A percentile compares a stretch with the other conserved stretches of the same genome.
phyloP scores from a whole-genome alignment of 148 eudicot species.

The Rhododendron griersonianum region DNA sequence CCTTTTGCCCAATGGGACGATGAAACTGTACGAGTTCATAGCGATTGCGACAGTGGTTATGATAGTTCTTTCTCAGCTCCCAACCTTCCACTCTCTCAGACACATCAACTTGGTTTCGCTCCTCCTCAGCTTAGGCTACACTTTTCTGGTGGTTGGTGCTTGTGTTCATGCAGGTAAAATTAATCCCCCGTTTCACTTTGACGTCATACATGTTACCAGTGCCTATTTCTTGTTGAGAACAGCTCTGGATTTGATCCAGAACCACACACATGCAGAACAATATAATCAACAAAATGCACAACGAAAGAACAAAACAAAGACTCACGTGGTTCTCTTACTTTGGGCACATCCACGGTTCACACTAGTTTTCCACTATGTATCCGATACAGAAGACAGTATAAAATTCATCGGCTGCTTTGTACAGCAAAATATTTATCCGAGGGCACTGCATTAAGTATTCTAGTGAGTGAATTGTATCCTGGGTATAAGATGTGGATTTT shows the following conservation, averaged over 20 bases:
- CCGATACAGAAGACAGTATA: not conserved
- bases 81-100: constrained; percentile 91
- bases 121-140: constrained; percentile 82
- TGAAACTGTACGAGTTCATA: constrained; percentile 78
- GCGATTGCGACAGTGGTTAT: constrained; percentile 81
- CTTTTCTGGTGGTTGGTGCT: constrained; percentile 65
- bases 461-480: not conserved
- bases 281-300: not conserved
- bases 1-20: constrained; percentile 51
- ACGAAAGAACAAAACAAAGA: not conserved
- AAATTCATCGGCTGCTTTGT: not conserved
- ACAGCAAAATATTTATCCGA: not conserved
- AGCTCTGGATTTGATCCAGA: not conserved
- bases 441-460: not conserved
- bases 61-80: constrained; percentile 78
- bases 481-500: not conserved
- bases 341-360: not conserved
- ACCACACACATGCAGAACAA: not conserved
- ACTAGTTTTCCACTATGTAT: not conserved
- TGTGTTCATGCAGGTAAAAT: constrained; percentile 71
- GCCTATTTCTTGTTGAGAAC: not conserved
- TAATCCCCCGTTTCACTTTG: not conserved
- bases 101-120: constrained; percentile 79
- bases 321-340: not conserved
- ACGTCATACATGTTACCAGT: not conserved